phyloP scores from a whole-genome alignment of 768 basidiomycete genomes.

The Lactarius trivialis region DNA sequence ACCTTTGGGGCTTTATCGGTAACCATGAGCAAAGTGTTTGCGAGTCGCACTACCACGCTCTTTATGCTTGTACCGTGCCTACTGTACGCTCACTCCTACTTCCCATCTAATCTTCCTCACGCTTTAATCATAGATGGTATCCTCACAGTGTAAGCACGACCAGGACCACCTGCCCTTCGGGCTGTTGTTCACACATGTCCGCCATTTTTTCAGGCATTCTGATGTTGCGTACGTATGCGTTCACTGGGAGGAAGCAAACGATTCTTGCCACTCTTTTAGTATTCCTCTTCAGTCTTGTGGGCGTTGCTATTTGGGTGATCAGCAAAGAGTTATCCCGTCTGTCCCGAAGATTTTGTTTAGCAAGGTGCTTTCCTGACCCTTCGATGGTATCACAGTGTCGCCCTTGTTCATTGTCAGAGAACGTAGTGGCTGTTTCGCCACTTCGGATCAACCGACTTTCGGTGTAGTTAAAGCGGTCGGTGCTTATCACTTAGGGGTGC shows the following conservation, averaged over 20 bases:
- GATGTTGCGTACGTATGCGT: constrained; percentile 21
- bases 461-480: background rate
- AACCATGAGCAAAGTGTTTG: constrained; percentile 6
- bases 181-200: background rate
- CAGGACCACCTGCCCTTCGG: background rate
- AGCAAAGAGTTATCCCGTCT: constrained; percentile 1
- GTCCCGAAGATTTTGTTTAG: background rate
- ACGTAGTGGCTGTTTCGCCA: constrained; percentile 13
- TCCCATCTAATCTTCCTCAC: background rate
- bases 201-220: constrained; percentile 6
- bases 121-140: constrained; percentile 2
- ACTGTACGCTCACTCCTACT: constrained; percentile 2
- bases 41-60: background rate
- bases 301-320: constrained; percentile 8
- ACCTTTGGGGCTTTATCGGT: constrained; percentile 9
- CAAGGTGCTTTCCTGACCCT: background rate
- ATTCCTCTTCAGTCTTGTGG: constrained; percentile 1
- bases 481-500: constrained; percentile 18
- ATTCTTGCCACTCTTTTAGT: constrained; percentile 7
- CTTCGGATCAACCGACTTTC: background rate
- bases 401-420: background rate
- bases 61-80: constrained; percentile 12
- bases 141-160: constrained; percentile 12
- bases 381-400: constrained; percentile 4
- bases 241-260: constrained; percentile 4